Evolutionary conservation across 148 eudicot genomes (phyloP).

Genomic region (Camellia granthamiana): DNA sequence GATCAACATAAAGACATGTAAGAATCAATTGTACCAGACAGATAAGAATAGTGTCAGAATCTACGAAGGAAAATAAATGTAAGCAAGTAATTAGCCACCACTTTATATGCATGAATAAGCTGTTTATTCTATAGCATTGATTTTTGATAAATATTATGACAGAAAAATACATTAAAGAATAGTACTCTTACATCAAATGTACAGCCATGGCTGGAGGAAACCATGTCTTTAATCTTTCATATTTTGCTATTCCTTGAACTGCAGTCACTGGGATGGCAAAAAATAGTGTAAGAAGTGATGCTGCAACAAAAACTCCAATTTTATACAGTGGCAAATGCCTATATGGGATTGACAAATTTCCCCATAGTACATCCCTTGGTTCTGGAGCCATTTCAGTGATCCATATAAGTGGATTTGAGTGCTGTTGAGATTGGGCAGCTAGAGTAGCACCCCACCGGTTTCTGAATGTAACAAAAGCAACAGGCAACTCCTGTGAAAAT

Average conservation of each 20-base stretch:
- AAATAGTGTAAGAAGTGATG: conserved; percentile 75
- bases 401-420: conserved; percentile 76
- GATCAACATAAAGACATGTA: background rate
- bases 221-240: conserved; percentile 77
- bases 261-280: conserved; percentile 84
- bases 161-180: background rate
- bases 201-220: conserved; percentile 93
- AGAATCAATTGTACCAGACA: background rate
- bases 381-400: conserved; percentile 87
- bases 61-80: background rate
- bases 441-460: conserved; percentile 71
- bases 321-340: conserved; percentile 58
- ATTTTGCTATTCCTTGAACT: conserved; percentile 90
- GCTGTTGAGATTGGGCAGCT: conserved; percentile 83
- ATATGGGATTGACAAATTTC: conserved; percentile 62
- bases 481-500: conserved; percentile 63
- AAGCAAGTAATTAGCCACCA: background rate
- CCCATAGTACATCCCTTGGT: conserved; percentile 88
- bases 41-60: background rate
- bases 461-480: conserved; percentile 86
- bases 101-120: background rate
- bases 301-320: conserved; percentile 55
- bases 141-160: background rate
- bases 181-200: conserved; percentile 58
- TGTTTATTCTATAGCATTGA: background rate